Base-by-base conservation (phyloP, 257 asterid species). In the Solanum commersonii region DNA sequence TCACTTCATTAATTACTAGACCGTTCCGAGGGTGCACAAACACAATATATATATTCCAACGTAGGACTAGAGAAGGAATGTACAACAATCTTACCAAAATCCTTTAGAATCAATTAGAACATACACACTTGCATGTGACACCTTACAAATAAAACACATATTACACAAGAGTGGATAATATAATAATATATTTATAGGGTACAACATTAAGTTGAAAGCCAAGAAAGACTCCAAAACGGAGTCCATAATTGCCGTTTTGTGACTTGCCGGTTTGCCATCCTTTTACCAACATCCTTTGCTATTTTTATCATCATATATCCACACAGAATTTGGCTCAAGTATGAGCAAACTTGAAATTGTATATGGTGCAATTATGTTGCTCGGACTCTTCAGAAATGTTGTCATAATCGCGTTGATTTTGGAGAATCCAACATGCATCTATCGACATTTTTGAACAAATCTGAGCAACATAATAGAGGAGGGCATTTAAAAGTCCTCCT, bases 241-340 rank as follows among this genome's bases (percentile, higher is more conserved):
- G 95, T 86, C 94, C 87, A 71, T 10, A 35, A 73, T 87, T 91
- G 96, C 96, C 94, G 88, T 92, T 92, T 6, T 52, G 91, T 93
- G 96, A 94, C 96, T 94, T 94, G 96, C 95, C 95, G 93, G 94
- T 89, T 83, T 65, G 90, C 90, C 33, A 82, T 65, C 87, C 82
- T 81, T 40, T 87, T 46, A 84, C 83, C 92, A 44, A 18, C 63
- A 52, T 52, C n/a, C 65, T 56, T 52, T 56, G 65, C 65, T 56
- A 56, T 56, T 56, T 56, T 56, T 56, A 56, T 52, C n/a, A 52
- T 52, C 63, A 52, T 52, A 18, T 52, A 52, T 56, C 72, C 29
- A 27, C 68, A 29, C 16, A 34, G 59, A 33, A 38, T 59, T 27
- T 84, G 87, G 65, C 83, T 87, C 46, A 59, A 87, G 38, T 44